Evolutionary conservation across 2,329 filamentous ascomycete species (phyloP).

Genomic region (Paecilomyces sp.): DNA sequence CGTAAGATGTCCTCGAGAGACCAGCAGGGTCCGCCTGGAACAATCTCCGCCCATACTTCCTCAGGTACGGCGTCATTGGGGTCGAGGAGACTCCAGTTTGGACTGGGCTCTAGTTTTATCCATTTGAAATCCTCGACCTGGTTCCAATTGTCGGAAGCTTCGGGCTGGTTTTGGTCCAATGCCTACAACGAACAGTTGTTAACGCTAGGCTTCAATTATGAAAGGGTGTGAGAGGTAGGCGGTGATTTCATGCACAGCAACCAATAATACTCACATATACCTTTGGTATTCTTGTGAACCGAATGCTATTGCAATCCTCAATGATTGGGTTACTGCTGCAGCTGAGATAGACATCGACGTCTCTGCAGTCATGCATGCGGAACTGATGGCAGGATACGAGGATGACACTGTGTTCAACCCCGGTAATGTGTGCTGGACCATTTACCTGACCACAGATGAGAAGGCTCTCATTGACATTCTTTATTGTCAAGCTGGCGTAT

Average conservation of each 20-base stretch:
- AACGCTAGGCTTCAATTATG: neutral
- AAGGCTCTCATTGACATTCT: constrained; percentile 62
- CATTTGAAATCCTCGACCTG: constrained; percentile 97
- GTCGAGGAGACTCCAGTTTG: constrained; percentile 73
- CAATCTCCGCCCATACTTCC: constrained; percentile 61
- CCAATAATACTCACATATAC: constrained; percentile 54
- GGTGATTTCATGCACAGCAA: no score
- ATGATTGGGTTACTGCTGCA: constrained; percentile 85
- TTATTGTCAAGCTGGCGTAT: constrained; percentile 65
- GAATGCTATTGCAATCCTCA: constrained; percentile 72
- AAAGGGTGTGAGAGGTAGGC: neutral
- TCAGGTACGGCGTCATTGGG: constrained; percentile 53
- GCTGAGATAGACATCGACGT: constrained; percentile 77
- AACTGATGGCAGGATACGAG: constrained; percentile 81
- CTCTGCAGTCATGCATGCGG: constrained; percentile 77
- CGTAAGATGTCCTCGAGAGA: constrained; percentile 59
- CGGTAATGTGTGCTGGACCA: constrained; percentile 78
- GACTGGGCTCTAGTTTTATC: constrained; percentile 78
- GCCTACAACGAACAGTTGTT: constrained; percentile 11
- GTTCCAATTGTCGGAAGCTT: constrained; percentile 65
- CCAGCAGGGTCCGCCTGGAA: constrained; percentile 56
- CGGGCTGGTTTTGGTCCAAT: constrained; percentile 21
- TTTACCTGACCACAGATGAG: constrained; percentile 71
- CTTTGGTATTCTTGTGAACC: constrained; percentile 69
- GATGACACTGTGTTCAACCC: constrained; percentile 63